phyloP scores from a whole-genome alignment of 2,329 filamentous ascomycete species.

The Magnaporthiopsis rhizophila region DNA sequence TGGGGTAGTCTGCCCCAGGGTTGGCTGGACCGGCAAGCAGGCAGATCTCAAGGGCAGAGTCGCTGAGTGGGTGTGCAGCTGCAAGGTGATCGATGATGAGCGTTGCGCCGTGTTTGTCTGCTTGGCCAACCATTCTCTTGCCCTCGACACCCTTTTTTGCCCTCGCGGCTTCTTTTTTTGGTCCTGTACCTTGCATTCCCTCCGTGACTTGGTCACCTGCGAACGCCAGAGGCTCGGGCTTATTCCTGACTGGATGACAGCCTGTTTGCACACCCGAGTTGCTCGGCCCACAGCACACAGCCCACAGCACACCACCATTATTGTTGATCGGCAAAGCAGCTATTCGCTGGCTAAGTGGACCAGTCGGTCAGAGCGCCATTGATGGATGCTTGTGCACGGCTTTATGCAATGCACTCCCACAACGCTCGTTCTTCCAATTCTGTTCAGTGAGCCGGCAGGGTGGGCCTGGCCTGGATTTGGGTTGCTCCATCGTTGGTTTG shows the following conservation, averaged over 20 bases:
- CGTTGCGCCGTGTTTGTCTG: neutral
- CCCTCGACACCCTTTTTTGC: neutral
- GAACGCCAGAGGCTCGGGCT: neutral
- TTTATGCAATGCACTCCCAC: neutral
- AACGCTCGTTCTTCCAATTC: neutral
- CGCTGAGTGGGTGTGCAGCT: neutral
- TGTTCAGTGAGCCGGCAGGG: neutral
- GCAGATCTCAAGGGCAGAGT: neutral
- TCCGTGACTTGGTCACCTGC: neutral
- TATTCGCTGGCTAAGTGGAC: neutral
- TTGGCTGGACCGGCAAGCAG: neutral
- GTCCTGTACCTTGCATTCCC: neutral
- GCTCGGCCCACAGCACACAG: neutral
- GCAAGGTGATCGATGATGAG: neutral
- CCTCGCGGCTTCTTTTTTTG: neutral
- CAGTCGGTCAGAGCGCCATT: neutral
- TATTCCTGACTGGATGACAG: neutral
- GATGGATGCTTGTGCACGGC: neutral
- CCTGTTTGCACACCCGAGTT: no score
- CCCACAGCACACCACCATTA: neutral
- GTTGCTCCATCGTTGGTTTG: neutral
- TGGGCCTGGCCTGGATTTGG: neutral
- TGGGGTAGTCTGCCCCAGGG: neutral
- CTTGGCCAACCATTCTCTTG: neutral
- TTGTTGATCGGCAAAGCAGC: neutral